A percentile compares a stretch with the other conserved stretches of the same genome.
Conservation (phyloP, 371 early-diverging fungal species). For the Mortierella sp. region DNA sequence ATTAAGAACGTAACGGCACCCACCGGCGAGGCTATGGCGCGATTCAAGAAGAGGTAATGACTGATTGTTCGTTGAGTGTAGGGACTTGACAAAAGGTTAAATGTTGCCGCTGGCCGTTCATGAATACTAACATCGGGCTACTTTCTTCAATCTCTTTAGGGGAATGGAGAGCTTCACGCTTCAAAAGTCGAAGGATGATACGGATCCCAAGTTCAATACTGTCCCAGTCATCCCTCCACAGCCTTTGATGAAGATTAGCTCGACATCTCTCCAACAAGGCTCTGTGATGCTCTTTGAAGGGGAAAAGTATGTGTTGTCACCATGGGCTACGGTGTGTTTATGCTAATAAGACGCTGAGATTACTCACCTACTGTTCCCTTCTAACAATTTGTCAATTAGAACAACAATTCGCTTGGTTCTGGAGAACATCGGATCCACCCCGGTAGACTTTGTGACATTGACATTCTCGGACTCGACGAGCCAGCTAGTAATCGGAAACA, state of each 20-base stretch:
- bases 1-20: conserved; percentile 3
- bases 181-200: conserved; percentile 3
- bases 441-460: conserved; percentile 76
- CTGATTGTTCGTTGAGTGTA: too few species aligned
- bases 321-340: too few species aligned
- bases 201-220: conserved; percentile 57
- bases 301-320: conserved; percentile 66
- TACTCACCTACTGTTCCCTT: too few species aligned
- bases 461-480: conserved; percentile 74
- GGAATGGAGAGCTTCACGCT: conserved; percentile 47
- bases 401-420: conserved; percentile 69
- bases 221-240: conserved; percentile 74
- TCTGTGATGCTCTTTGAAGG: conserved; percentile 87
- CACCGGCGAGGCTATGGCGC: conserved; percentile 21
- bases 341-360: too few species aligned
- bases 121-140: not conserved
- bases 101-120: too few species aligned
- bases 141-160: conserved; percentile 2
- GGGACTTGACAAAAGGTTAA: too few species aligned
- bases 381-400: conserved; percentile 50
- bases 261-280: conserved; percentile 67
- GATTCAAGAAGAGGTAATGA: conserved; percentile 37
- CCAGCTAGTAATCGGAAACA: conserved; percentile 26
- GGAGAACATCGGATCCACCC: conserved; percentile 79
- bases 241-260: conserved; percentile 72